Base-by-base conservation (phyloP, 352 stramenopile genomes). In the Globisporangium camurandrum region DNA sequence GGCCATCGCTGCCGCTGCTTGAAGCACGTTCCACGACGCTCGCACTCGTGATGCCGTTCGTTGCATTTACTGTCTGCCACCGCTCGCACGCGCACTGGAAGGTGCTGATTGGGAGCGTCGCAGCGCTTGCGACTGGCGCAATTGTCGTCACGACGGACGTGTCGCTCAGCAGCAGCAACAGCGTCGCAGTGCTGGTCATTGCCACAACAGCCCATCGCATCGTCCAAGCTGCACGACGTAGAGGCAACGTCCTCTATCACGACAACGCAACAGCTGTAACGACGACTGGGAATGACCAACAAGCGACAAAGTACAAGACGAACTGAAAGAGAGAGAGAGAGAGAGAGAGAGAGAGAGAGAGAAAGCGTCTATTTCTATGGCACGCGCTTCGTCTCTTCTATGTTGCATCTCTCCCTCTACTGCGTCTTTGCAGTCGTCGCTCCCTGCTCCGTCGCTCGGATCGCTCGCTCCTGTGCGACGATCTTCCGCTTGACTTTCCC, bases 161-260 rank as follows among this genome's bases (percentile, higher is more conserved):
- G 52, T 59, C 66, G 1, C 66, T 69, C 33, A 69, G 67, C 57
- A 59, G 59, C 16, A 68, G 67, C 26, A 62, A 69, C 37, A 62
- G 69, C 17, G 53, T 71, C 19, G 66, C 66, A 0, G 62, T 62
- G 3, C 62, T 62, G n/a, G 69, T 65, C 48, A 64, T 75, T 33
- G 66, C 67, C 30, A 57, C 66, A 50, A 64, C 62, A 16, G 49
- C 49, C 3, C 62, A 71, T 38, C 40, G 54, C n/a, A 22, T 69
- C 30, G 56, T 71, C 10, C 50, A 51, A 16, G 31, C 40, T 4
- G 5, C 61, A 36, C 52, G 57, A 33, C 44, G 40, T 23, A 27
- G 16, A n/a, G 43, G 51, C 33, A 33, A 27, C 24, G 41, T 41
- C 1, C 12, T 56, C 24, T 45, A 56, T 22, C 11, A 31, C 17